Conservation (phyloP, 306 rosid species). For the Urtica urens region DNA sequence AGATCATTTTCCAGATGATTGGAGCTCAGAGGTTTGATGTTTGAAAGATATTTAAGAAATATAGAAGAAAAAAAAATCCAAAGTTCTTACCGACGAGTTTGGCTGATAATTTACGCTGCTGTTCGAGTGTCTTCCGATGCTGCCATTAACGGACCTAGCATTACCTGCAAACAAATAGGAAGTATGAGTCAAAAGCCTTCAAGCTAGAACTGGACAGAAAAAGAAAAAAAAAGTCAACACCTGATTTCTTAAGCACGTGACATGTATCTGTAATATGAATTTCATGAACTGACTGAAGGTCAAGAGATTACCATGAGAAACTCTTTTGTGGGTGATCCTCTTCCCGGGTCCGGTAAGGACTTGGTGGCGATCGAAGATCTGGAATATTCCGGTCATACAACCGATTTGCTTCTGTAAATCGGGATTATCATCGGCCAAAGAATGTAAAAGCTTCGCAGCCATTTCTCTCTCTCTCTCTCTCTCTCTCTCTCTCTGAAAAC, state of each 20-base stretch:
- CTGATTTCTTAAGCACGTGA: too few species aligned
- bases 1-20: too few species aligned
- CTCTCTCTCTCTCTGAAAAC: background rate
- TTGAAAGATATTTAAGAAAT: background rate
- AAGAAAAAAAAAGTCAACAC: background rate
- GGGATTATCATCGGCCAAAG: conserved; percentile 85
- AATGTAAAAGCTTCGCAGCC: conserved; percentile 85
- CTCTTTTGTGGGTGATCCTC: conserved; percentile 48
- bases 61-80: background rate
- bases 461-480: conserved; percentile 18
- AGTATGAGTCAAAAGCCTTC: too few species aligned
- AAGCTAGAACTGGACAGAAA: too few species aligned
- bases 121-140: conserved; percentile 39
- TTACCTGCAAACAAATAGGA: conserved; percentile 33
- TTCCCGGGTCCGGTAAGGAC: conserved; percentile 38
- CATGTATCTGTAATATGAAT: too few species aligned
- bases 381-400: conserved; percentile 84
- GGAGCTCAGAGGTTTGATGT: too few species aligned
- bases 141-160: conserved; percentile 34
- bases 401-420: conserved; percentile 96
- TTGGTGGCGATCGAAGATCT: conserved; percentile 69
- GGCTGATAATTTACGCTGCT: conserved; percentile 24
- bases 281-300: background rate
- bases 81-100: conserved; percentile 33
- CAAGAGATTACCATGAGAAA: conserved; percentile 39